phyloP scores from a whole-genome alignment of 768 basidiomycete genomes.

The Naganishia vaughanmartiniae region DNA sequence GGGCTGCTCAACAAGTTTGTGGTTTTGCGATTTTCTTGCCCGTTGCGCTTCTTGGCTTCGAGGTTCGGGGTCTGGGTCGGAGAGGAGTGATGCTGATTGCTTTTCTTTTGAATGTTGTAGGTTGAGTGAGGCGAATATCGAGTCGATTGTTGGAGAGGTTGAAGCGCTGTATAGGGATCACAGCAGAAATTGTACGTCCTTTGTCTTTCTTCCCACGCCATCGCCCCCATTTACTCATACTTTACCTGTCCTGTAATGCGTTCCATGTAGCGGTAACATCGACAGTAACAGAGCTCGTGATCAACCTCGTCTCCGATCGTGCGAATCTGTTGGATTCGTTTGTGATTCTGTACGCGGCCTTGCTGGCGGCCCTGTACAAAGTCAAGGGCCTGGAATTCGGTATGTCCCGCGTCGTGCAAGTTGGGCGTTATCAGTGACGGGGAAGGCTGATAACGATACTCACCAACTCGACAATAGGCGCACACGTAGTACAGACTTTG shows the following conservation, averaged over 20 bases:
- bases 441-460: no score
- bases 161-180: slow-evolving; percentile 75
- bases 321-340: slow-evolving; percentile 81
- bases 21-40: no score
- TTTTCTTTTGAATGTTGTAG: background rate
- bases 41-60: no score
- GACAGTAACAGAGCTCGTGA: slow-evolving; percentile 69
- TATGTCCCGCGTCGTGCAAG: slow-evolving; percentile 50
- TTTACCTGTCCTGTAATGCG: background rate
- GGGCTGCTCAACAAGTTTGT: slow-evolving; percentile 75
- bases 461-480: slow-evolving; percentile 57
- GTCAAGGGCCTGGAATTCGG: slow-evolving; percentile 84
- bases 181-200: slow-evolving; percentile 67
- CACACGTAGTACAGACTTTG: slow-evolving; percentile 73
- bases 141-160: slow-evolving; percentile 66
- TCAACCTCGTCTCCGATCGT: slow-evolving; percentile 75
- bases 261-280: slow-evolving; percentile 69
- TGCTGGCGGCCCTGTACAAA: slow-evolving; percentile 76
- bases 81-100: background rate
- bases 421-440: no score
- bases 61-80: no score
- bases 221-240: no score
- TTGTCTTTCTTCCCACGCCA: slow-evolving; percentile 5
- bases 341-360: slow-evolving; percentile 80
- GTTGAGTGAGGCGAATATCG: slow-evolving; percentile 85